Conservation (phyloP, 23 red algal genomes). For the Gracilaria gracilis region DNA sequence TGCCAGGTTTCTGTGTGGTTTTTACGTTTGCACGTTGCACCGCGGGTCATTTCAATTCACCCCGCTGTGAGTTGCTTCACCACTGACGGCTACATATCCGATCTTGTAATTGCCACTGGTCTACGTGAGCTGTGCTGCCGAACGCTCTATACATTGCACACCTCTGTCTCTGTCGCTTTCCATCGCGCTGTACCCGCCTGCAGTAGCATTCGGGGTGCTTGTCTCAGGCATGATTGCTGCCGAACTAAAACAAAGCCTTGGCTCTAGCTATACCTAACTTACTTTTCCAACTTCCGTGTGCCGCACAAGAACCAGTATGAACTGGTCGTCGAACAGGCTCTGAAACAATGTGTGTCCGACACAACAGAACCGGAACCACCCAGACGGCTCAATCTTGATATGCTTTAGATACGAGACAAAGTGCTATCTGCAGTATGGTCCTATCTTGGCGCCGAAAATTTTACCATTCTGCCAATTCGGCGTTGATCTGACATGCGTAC, state of each 20-base stretch:
- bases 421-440: slow-evolving; percentile 35
- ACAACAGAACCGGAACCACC: neutral
- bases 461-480: neutral
- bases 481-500: slow-evolving; percentile 23
- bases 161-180: too few species aligned
- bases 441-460: slow-evolving; percentile 38
- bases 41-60: too few species aligned
- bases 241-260: slow-evolving; percentile 21
- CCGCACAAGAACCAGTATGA: neutral
- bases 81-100: too few species aligned
- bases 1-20: too few species aligned
- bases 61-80: too few species aligned
- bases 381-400: neutral
- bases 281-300: slow-evolving; percentile 37
- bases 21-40: too few species aligned
- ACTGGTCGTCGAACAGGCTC: neutral
- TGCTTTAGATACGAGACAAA: slow-evolving; percentile 26
- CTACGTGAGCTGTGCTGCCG: too few species aligned
- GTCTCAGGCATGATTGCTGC: neutral
- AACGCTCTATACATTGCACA: too few species aligned
- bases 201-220: neutral
- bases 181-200: too few species aligned
- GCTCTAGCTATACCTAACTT: slow-evolving; percentile 54
- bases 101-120: too few species aligned
- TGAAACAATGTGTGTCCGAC: neutral